A percentile compares a stretch with the other conserved stretches of the same genome.
phyloP scores from a whole-genome alignment of 495 filamentous ascomycete genomes.

The Rhypophila decipiens region DNA sequence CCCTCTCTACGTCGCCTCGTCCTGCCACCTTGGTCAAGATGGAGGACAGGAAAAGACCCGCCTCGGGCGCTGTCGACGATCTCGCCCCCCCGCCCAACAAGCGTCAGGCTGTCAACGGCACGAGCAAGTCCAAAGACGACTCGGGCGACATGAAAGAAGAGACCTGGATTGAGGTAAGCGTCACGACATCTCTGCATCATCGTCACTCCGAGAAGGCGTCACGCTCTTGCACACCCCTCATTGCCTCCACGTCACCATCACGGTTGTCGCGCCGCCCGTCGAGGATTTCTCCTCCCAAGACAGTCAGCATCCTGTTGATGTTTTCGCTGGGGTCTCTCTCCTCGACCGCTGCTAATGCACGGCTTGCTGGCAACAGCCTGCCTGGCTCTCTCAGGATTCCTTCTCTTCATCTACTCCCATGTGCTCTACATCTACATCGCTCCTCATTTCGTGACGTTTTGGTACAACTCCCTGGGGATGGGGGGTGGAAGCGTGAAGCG shows the following conservation, averaged over 20 bases:
- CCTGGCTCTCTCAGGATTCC: conserved; percentile 20
- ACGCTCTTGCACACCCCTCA: conserved; percentile 3
- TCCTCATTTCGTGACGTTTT: conserved; percentile 19
- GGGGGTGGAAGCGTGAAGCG: conserved; percentile 17
- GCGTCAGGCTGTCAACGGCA: conserved; percentile 78
- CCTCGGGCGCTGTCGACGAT: conserved; percentile 65
- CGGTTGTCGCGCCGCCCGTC: conserved; percentile 10
- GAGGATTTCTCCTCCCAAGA: conserved; percentile 2
- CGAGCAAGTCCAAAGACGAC: conserved; percentile 65
- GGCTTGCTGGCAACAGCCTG: conserved; percentile 41
- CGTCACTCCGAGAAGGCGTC: not conserved
- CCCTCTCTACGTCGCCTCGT: conserved; percentile 61
- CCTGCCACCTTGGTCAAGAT: conserved; percentile 70
- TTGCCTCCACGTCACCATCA: too few species aligned
- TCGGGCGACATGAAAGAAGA: conserved; percentile 74
- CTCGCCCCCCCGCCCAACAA: conserved; percentile 77
- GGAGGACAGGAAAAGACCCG: conserved; percentile 94
- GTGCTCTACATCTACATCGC: conserved; percentile 13
- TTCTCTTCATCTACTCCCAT: conserved; percentile 19
- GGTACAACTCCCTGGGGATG: conserved; percentile 20
- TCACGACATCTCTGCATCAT: conserved; percentile 19
- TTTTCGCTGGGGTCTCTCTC: conserved; percentile 23
- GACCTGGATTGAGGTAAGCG: conserved; percentile 70
- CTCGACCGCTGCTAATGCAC: conserved; percentile 42
- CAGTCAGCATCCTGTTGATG: conserved; percentile 19